phyloP scores from a whole-genome alignment of 1,139 yeast species.

The Schizosaccharomyces versatilis region DNA sequence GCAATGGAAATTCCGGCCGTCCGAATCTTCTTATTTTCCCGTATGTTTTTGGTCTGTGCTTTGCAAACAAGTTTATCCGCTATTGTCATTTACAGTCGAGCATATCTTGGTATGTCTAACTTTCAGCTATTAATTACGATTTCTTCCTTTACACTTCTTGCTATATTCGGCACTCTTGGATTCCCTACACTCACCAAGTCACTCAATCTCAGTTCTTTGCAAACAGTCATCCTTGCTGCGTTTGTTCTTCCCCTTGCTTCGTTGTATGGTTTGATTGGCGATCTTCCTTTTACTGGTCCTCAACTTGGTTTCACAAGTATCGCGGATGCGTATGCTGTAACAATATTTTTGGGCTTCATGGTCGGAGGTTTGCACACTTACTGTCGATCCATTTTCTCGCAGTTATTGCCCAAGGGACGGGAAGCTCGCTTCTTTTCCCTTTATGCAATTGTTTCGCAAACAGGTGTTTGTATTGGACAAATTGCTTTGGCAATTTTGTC shows the following conservation, averaged over 20 bases:
- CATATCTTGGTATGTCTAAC: not conserved
- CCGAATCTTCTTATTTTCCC: not conserved
- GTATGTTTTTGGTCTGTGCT: not conserved
- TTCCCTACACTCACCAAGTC: not conserved
- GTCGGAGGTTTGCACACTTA: conserved; percentile 46
- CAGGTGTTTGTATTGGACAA: not conserved
- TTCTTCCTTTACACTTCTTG: not conserved
- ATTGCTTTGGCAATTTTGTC: not conserved
- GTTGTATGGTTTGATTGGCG: not conserved
- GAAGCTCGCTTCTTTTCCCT: conserved; percentile 50
- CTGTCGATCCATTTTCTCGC: conserved; percentile 38
- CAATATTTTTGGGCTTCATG: conserved; percentile 49
- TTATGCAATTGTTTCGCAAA: conserved; percentile 26
- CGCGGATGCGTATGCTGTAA: conserved; percentile 37
- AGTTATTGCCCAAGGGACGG: conserved; percentile 47
- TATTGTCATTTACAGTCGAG: not conserved
- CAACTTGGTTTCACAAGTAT: not conserved
- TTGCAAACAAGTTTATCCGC: not conserved
- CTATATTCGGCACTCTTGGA: not conserved
- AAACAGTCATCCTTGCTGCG: not conserved
- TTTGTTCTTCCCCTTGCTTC: not conserved
- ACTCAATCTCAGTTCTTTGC: not conserved
- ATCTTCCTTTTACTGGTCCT: not conserved
- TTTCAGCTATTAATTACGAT: not conserved
- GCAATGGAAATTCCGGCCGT: not conserved